phyloP scores from a whole-genome alignment of 1,284 basidiomycete species.

The Veloboletus limbatus region DNA sequence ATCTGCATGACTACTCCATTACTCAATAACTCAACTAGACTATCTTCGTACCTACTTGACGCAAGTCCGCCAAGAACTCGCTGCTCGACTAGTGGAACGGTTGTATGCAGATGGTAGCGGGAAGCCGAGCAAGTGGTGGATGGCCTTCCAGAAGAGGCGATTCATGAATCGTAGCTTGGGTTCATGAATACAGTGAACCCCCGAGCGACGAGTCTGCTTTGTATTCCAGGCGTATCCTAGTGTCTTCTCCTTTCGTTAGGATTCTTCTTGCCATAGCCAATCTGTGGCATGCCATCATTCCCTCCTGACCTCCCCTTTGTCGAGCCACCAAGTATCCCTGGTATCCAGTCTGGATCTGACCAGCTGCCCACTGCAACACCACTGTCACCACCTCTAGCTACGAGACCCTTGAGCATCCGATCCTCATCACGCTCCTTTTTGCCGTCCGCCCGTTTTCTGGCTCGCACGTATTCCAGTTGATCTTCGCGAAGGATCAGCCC shows the following conservation, averaged over 20 bases:
- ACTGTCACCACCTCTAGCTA: constrained; percentile 48
- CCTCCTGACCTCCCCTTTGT: constrained; percentile 73
- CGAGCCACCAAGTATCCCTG: constrained; percentile 77
- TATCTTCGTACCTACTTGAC: constrained; percentile 88
- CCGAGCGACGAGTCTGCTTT: constrained; percentile 3
- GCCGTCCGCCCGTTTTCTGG: constrained; percentile 71
- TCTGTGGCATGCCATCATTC: constrained; percentile 66
- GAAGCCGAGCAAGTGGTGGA: constrained; percentile 99
- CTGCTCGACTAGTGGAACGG: constrained; percentile 80
- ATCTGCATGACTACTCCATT: background rate
- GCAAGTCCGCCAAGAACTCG: constrained; percentile 91
- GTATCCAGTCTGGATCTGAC: constrained; percentile 97
- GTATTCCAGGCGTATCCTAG: constrained; percentile 34
- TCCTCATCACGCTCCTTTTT: constrained; percentile 77
- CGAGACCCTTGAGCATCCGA: constrained; percentile 63
- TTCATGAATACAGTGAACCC: constrained; percentile 36
- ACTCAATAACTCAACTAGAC: constrained; percentile 46
- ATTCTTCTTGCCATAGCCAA: constrained; percentile 85
- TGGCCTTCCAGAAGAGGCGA: constrained; percentile 96
- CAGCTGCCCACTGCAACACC: constrained; percentile 67
- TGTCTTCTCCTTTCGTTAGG: constrained; percentile 74
- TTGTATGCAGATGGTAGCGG: constrained; percentile 85
- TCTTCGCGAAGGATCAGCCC: constrained; percentile 89
- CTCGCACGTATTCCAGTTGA: constrained; percentile 82
- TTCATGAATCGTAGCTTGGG: constrained; percentile 91